phyloP scores from a whole-genome alignment of 805 yeast genomes.

The Vanderwaltozyma tropicalis region DNA sequence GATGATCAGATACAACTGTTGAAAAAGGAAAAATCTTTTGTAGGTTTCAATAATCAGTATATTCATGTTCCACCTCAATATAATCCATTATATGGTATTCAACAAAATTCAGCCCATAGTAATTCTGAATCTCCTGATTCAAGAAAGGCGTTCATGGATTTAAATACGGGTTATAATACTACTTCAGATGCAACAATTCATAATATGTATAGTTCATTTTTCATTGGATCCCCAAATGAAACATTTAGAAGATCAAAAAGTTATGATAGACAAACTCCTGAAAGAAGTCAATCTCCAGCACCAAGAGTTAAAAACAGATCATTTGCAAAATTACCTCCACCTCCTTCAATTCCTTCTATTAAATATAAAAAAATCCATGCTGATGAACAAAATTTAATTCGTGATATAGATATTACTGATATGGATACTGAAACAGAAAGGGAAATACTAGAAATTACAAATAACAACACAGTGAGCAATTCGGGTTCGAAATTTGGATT shows the following conservation, averaged over 20 bases:
- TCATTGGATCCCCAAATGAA: background rate
- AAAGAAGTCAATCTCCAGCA: conserved; percentile 8
- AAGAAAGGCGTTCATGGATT: background rate
- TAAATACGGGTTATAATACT: background rate
- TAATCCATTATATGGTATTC: conserved; percentile 15
- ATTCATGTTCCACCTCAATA: conserved; percentile 26
- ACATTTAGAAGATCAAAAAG: background rate
- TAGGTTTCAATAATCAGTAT: conserved; percentile 18
- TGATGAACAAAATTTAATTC: conserved; percentile 11
- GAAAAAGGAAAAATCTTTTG: conserved; percentile 12
- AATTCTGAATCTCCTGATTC: background rate
- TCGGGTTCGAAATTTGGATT: conserved; percentile 24
- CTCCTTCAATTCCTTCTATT: conserved; percentile 15
- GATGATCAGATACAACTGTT: conserved; percentile 21
- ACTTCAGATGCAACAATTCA: background rate
- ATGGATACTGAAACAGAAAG: conserved; percentile 13
- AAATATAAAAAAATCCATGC: conserved; percentile 6
- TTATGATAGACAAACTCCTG: background rate
- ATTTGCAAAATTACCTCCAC: conserved; percentile 18
- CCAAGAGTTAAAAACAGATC: background rate
- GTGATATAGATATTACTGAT: conserved; percentile 18
- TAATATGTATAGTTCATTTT: background rate
- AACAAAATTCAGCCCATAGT: background rate
- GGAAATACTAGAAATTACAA: conserved; percentile 14
- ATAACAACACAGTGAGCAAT: conserved; percentile 22